phyloP scores from a whole-genome alignment of 352 stramenopile species.

The Globisporangium ultimum region DNA sequence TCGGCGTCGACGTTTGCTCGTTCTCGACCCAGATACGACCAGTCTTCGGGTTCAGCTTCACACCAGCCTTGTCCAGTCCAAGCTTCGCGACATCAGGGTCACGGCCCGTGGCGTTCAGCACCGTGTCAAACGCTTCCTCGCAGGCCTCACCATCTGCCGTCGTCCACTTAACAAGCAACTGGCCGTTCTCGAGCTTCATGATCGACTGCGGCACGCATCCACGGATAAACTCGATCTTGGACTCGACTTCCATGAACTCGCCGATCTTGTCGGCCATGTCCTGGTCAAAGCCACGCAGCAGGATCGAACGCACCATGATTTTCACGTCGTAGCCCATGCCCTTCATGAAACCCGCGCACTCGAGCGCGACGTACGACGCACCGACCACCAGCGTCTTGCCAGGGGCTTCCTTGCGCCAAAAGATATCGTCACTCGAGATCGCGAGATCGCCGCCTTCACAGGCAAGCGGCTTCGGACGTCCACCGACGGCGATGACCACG shows the following conservation, averaged over 20 bases:
- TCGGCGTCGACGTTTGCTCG: slow-evolving; percentile 93
- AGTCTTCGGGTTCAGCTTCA: slow-evolving; percentile 89
- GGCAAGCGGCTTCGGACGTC: slow-evolving; percentile 85
- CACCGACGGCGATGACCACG: slow-evolving; percentile 95
- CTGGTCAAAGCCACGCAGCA: slow-evolving; percentile 97
- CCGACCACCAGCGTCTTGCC: slow-evolving; percentile 97
- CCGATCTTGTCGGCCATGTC: slow-evolving; percentile 95
- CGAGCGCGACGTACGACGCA: slow-evolving; percentile 97
- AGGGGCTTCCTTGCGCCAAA: slow-evolving; percentile 81
- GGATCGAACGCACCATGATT: slow-evolving; percentile 96
- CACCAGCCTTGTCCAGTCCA: slow-evolving; percentile 79
- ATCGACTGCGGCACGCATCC: slow-evolving; percentile 90
- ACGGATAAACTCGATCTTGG: slow-evolving; percentile 91
- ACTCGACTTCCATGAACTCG: slow-evolving; percentile 89
- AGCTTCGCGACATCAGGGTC: slow-evolving; percentile 91
- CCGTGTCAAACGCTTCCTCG: slow-evolving; percentile 95
- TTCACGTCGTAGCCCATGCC: slow-evolving; percentile 96
- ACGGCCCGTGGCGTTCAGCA: slow-evolving; percentile 94
- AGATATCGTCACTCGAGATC: slow-evolving; percentile 90
- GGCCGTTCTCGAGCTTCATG: slow-evolving; percentile 84
- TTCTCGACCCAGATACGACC: slow-evolving; percentile 90
- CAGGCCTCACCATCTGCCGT: slow-evolving; percentile 43
- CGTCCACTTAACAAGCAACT: slow-evolving; percentile 84
- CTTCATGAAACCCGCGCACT: slow-evolving; percentile 97
- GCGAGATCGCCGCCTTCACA: slow-evolving; percentile 91